Percentiles rank a stretch among this genome's conserved stretches.
phyloP scores from a whole-genome alignment of 768 basidiomycete species.

The Serendipita vermifera region DNA sequence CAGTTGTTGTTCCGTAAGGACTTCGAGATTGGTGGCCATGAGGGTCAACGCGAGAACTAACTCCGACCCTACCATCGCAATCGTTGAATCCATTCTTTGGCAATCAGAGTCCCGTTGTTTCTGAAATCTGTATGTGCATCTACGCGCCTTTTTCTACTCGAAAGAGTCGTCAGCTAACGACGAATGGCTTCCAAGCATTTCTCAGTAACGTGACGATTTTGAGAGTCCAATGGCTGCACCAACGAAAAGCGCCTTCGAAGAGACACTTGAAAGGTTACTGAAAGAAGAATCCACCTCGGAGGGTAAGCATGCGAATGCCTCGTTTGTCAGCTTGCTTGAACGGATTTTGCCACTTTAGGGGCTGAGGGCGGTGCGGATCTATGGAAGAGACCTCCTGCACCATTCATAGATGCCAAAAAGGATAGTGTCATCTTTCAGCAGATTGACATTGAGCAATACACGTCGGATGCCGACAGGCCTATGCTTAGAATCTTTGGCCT shows the following conservation, averaged over 20 bases:
- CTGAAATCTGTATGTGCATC: too few species aligned
- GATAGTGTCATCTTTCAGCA: conserved; percentile 89
- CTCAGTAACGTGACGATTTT: too few species aligned
- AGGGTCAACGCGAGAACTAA: background rate
- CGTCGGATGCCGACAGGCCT: conserved; percentile 32
- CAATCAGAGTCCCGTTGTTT: too few species aligned
- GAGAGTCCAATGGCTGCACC: too few species aligned
- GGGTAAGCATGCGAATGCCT: background rate
- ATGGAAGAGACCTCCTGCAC: conserved; percentile 56
- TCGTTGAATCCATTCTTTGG: background rate
- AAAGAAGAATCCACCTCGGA: conserved; percentile 28
- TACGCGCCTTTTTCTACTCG: too few species aligned
- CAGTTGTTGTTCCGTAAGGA: background rate
- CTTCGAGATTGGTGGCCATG: background rate
- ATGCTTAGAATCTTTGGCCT: conserved; percentile 73
- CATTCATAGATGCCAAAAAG: conserved; percentile 40
- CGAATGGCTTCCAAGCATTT: too few species aligned
- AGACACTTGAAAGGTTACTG: conserved; percentile 49
- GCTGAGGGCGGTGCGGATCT: conserved; percentile 66
- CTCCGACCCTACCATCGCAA: background rate
- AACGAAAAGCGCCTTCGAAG: conserved; percentile 37
- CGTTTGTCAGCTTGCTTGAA: too few species aligned
- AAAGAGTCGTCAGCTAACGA: too few species aligned
- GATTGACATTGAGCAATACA: conserved; percentile 70
- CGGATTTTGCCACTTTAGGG: conserved; percentile 25